Base-by-base conservation (phyloP, 768 basidiomycete genomes). In the Russula virescens region DNA sequence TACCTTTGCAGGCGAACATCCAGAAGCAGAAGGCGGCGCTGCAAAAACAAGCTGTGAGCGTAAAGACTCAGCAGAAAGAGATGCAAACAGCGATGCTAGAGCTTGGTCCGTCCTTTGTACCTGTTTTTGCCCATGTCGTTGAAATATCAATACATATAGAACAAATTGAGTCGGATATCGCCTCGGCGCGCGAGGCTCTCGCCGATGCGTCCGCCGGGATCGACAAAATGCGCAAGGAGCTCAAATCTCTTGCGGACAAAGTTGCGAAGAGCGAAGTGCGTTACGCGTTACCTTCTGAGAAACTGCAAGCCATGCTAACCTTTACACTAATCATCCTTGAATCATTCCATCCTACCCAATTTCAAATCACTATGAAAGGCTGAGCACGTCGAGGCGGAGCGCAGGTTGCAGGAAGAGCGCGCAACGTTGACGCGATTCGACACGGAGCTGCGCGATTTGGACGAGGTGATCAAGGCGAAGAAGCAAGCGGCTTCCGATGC, bases 61-160 rank as follows among this genome's bases (percentile, higher is more conserved):
- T 98, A 64, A 98, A 98, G 77, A 83, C 84, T 10, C 82, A 87
- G 66, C 94, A 97, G 70, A 94, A 91, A 76, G 94, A 95, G 62
- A 79, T 89, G 25, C 94, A 98, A 70, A 92, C 93, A 0, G 88
- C 87, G 1, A 80, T 80, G 34, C 81, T 98, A 9, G 96, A 98
- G 70, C 77, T 93, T n/a, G 89, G 95, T 96, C 66, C 48, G 86
- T 71, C 5, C 19, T 43, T 28, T 28, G 3, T 7, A 38, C 52
- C 16, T 28, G 55, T 18, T 18, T 25, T 45, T 42, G 47, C 25
- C 11, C 60, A 16, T 23, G 34, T 46, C 4, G 18, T 18, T 53
- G 3, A 52, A 1, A 40, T 18, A 26, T 45, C 42, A 55, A 28
- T 25, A 43, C 54, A 18, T 38, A 38, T 67, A 94, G 92, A 94